Conservation (phyloP, 805 yeast species). For the Wickerhamiella sorbophila region DNA sequence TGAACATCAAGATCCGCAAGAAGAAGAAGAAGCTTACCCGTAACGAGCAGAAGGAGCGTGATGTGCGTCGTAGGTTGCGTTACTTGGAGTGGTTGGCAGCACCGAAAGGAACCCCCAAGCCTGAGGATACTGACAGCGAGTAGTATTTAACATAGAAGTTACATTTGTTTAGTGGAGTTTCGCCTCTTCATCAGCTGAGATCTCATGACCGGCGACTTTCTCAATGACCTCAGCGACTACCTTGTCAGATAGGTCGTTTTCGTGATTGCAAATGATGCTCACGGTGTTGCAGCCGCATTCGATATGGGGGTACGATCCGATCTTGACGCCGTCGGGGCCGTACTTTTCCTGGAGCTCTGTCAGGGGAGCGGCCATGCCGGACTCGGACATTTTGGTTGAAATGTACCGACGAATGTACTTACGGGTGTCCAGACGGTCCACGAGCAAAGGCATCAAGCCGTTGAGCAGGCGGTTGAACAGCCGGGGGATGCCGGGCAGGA, state of each 20-base stretch:
- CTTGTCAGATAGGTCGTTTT: conserved; percentile 14
- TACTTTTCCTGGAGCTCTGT: conserved; percentile 35
- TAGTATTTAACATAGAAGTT: conserved; percentile 27
- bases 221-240: conserved; percentile 25
- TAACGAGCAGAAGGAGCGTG: conserved; percentile 85
- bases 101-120: conserved; percentile 97
- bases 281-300: conserved; percentile 50
- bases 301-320: conserved; percentile 80
- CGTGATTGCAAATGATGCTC: conserved; percentile 50
- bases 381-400: conserved; percentile 46
- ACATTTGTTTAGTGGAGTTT: background rate
- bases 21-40: conserved; percentile 96
- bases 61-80: conserved; percentile 86
- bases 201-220: conserved; percentile 39
- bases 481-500: conserved; percentile 77
- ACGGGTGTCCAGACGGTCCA: conserved; percentile 28
- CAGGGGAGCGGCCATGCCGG: conserved; percentile 54
- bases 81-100: conserved; percentile 88
- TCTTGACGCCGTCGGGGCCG: conserved; percentile 35
- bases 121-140: conserved; percentile 87
- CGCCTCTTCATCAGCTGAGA: conserved; percentile 43
- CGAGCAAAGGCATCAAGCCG: conserved; percentile 29
- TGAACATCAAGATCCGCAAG: conserved; percentile 81
- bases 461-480: conserved; percentile 44
- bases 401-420: conserved; percentile 34